A percentile compares a stretch with the other conserved stretches of the same genome.
phyloP scores from a whole-genome alignment of 1,139 yeast species.

The Chernovozyma sophiae-reginae region DNA sequence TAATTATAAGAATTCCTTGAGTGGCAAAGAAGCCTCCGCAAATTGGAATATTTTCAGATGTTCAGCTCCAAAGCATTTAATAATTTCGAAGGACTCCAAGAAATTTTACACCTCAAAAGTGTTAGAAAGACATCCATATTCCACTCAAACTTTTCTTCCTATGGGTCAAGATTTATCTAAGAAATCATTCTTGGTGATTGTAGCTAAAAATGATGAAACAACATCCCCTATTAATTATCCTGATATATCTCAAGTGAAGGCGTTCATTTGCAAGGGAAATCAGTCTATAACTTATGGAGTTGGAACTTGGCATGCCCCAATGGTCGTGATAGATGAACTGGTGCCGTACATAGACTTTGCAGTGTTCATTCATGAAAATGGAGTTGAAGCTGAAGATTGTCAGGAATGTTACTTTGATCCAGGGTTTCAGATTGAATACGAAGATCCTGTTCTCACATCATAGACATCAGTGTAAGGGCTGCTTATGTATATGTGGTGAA shows the following conservation, averaged over 20 bases:
- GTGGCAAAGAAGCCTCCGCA: slow-evolving; percentile 47
- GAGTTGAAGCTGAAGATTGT: slow-evolving; percentile 74
- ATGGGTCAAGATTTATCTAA: slow-evolving; percentile 60
- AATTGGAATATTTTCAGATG: slow-evolving; percentile 85
- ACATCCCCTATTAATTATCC: slow-evolving; percentile 47
- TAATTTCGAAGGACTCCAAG: slow-evolving; percentile 19
- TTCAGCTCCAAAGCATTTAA: slow-evolving; percentile 63
- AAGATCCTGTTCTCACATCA: slow-evolving; percentile 4
- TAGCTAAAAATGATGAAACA: slow-evolving; percentile 52
- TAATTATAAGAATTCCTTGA: slow-evolving; percentile 43
- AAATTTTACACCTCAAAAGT: slow-evolving; percentile 56
- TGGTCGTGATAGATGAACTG: slow-evolving; percentile 65
- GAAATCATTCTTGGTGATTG: slow-evolving; percentile 71
- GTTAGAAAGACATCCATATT: slow-evolving; percentile 82
- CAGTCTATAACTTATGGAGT: slow-evolving; percentile 88
- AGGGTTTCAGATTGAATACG: slow-evolving; percentile 42
- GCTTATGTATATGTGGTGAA: too few species aligned
- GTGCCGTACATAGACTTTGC: slow-evolving; percentile 68
- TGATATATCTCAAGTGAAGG: slow-evolving; percentile 53
- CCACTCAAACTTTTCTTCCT: slow-evolving; percentile 90
- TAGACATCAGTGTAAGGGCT: too few species aligned
- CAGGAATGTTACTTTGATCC: slow-evolving; percentile 74
- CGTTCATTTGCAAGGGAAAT: slow-evolving; percentile 74
- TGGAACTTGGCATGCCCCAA: slow-evolving; percentile 80
- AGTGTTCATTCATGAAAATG: slow-evolving; percentile 80